Percentiles rank a stretch among this genome's conserved stretches.
Conservation (phyloP, 345 rosid species). For the Tarenaya hassleriana region DNA sequence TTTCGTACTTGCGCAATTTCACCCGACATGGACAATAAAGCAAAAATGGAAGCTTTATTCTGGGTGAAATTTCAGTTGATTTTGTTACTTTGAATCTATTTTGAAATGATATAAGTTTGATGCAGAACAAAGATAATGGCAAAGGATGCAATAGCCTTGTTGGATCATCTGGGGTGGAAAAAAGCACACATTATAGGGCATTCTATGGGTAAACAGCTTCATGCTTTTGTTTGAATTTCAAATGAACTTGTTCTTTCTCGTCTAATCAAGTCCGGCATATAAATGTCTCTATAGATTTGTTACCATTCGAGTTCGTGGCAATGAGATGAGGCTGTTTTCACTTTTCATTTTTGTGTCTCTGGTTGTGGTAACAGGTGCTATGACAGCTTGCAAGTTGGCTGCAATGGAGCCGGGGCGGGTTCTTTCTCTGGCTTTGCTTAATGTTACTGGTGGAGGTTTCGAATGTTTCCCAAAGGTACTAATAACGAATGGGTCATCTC, state of each 20-base stretch:
- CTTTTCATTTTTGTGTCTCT: conserved; percentile 1
- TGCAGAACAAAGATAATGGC: conserved; percentile 89
- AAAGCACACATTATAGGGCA: conserved; percentile 86
- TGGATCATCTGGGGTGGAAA: conserved; percentile 92
- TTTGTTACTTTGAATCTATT: conserved; percentile 2
- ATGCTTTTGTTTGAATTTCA: not conserved
- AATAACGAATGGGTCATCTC: conserved; percentile 6
- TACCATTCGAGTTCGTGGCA: too few species aligned
- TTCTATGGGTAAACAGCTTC: conserved; percentile 68
- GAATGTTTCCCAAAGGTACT: conserved; percentile 91
- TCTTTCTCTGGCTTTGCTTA: conserved; percentile 79
- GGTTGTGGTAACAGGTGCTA: conserved; percentile 55
- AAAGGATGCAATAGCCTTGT: conserved; percentile 62
- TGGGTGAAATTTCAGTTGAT: not conserved
- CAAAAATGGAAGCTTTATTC: too few species aligned
- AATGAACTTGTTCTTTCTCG: not conserved
- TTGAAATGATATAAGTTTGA: not conserved
- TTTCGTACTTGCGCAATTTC: too few species aligned
- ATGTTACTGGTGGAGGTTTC: conserved; percentile 97
- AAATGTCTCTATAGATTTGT: not conserved
- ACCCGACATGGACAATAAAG: too few species aligned
- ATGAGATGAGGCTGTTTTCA: not conserved
- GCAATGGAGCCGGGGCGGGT: conserved; percentile 79
- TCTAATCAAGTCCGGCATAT: not conserved
- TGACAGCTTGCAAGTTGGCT: conserved; percentile 93